A percentile compares a stretch with the other conserved stretches of the same genome.
Conservation (phyloP, 768 basidiomycete species). For the Mycena venus region DNA sequence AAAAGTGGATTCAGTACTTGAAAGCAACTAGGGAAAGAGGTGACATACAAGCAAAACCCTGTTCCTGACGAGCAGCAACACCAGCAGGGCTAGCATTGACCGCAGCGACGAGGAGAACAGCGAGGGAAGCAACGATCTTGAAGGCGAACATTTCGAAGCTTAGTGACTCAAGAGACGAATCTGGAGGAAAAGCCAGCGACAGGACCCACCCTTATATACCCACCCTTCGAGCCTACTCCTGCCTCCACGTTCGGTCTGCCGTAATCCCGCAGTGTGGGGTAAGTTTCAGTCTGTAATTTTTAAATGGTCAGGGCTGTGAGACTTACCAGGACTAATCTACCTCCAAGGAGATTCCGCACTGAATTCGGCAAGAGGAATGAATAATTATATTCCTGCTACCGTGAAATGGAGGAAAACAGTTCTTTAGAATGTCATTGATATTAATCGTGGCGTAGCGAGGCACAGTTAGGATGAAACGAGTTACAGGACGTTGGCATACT, state of each 20-base stretch:
- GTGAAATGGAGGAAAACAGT: background rate
- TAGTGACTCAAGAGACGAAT: conserved; percentile 4
- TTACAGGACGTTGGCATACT: too few species aligned
- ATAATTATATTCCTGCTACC: background rate
- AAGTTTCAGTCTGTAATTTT: background rate
- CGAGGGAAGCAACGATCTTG: conserved; percentile 14
- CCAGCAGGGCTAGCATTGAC: conserved; percentile 10
- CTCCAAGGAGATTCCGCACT: background rate
- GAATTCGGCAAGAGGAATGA: background rate
- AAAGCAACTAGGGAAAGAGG: background rate
- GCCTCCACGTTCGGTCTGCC: background rate
- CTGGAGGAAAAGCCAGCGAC: conserved; percentile 1
- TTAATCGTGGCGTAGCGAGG: too few species aligned
- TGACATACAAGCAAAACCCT: background rate
- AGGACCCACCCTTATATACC: conserved; percentile 1
- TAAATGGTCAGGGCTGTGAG: too few species aligned
- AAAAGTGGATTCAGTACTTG: conserved; percentile 10
- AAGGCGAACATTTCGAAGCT: conserved; percentile 11
- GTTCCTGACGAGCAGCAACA: conserved; percentile 1
- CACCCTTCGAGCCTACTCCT: background rate
- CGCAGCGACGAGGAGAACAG: conserved; percentile 4
- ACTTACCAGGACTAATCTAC: background rate
- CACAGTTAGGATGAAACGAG: too few species aligned
- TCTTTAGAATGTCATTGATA: too few species aligned
- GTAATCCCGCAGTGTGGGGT: background rate